Evolutionary conservation across 805 yeast species (phyloP), one percentile per base, ranked within the genome.

Genomic region (Metschnikowia picachoensis): DNA sequence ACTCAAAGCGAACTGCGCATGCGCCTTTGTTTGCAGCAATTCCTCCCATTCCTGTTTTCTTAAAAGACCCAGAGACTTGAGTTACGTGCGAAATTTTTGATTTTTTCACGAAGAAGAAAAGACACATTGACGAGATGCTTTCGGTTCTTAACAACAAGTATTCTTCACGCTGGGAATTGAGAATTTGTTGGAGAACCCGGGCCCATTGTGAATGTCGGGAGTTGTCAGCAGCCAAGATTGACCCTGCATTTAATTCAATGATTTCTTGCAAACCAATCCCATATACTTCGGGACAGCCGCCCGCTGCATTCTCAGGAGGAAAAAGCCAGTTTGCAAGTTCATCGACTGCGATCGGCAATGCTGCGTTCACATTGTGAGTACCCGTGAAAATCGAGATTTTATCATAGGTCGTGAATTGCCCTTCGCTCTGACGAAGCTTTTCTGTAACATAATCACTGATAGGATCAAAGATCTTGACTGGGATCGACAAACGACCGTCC

Each of bases 11-110:
- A 13, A 94, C 88, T 0, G 96, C 97, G 49, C 91, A 95, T 4
- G 95, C 97, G 37, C 99, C 99, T 64, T 92, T 92, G 63, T 94
- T 92, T 14, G 97, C 99, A 0, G 98, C 81, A 70, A 94, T 92
- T 37, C 99, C 99, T 33, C 97, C 97, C 44, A 94, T 71, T 0
- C 98, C 99, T 0, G 98, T 92, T 65, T 92, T 92, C 58, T 91
- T 92, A 11, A 87, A 78, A n/a, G 91, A 78, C n/a, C 97, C 97
- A 55, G 90, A 91, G 5, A 94, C 97, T 58, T 85, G 84, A 12
- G 87, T 86, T 4, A 94, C 82, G 35, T 66, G 47, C 9, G 50
- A 27, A 51, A 57, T 36, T 56, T 59, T 46, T 58, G 52, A 46
- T 75, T 76, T 64, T 49, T 77, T 79, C 5, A 81, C 88, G 61